Conservation (phyloP, 768 basidiomycete genomes). For the Exidia glandulosa region DNA sequence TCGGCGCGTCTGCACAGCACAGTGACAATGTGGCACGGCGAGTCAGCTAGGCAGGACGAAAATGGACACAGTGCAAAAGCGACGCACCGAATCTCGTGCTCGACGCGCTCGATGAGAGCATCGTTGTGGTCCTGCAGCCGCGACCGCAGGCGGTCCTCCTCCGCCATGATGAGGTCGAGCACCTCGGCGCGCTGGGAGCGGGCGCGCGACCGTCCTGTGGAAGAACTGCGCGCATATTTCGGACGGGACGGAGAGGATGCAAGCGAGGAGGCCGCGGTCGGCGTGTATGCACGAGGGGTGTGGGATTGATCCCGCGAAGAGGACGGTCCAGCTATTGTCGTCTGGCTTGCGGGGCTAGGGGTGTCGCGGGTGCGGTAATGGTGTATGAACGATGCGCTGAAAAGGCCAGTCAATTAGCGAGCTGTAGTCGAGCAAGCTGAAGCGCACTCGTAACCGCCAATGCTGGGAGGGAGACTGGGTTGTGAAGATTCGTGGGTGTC, state of each 20-base stretch:
- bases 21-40: not conserved
- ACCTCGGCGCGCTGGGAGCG: constrained; percentile 6
- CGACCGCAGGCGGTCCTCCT: constrained; percentile 48
- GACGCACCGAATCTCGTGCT: constrained; percentile 36
- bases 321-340: not conserved
- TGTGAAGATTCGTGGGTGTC: not conserved
- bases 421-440: not conserved
- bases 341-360: not conserved
- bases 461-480: too few relatives aligned
- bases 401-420: not conserved
- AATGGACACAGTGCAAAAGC: too few relatives aligned
- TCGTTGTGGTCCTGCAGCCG: constrained; percentile 43
- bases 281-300: not conserved
- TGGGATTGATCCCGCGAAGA: not conserved
- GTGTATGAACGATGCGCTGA: not conserved
- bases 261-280: not conserved
- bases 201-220: not conserved
- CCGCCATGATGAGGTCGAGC: constrained; percentile 30
- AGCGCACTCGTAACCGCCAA: not conserved
- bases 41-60: not conserved
- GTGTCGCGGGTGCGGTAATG: not conserved
- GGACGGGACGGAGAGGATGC: not conserved
- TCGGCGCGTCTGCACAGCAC: constrained; percentile 26
- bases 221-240: not conserved
- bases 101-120: constrained; percentile 40